Conservation (phyloP, 1,139 yeast species). For the Zhuliangozyma blackwelliae region DNA sequence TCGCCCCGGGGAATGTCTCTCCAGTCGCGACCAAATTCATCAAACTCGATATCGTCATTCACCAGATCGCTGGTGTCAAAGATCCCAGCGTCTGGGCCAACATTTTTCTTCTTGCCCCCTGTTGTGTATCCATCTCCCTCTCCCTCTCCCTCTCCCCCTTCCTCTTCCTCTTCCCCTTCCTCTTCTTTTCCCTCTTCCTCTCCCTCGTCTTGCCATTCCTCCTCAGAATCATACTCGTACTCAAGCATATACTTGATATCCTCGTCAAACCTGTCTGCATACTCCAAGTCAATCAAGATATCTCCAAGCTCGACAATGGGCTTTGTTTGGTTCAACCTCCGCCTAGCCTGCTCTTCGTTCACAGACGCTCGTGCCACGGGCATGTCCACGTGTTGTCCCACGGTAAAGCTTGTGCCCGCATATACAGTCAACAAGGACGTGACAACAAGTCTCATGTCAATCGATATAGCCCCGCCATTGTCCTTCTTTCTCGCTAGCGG, state of each 20-base stretch:
- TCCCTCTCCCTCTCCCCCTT: neutral
- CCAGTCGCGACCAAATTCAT: conserved; percentile 63
- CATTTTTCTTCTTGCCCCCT: conserved; percentile 13
- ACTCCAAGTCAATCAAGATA: conserved; percentile 52
- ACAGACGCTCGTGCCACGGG: conserved; percentile 2
- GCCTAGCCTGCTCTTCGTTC: conserved; percentile 14
- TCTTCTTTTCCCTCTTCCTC: conserved; percentile 12
- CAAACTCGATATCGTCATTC: conserved; percentile 39
- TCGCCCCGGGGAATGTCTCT: conserved; percentile 61
- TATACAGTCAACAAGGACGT: conserved; percentile 25
- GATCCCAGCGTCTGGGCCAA: conserved; percentile 11
- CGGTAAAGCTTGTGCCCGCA: conserved; percentile 19
- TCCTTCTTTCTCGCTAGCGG: conserved; percentile 58
- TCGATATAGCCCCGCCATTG: conserved; percentile 52
- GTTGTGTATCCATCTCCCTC: neutral
- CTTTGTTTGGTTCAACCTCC: conserved; percentile 20
- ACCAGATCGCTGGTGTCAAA: conserved; percentile 1
- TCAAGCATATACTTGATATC: conserved; percentile 71
- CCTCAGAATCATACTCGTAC: conserved; percentile 41
- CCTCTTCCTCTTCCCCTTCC: conserved; percentile 4
- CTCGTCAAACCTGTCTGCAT: conserved; percentile 68
- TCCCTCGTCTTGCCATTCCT: conserved; percentile 26
- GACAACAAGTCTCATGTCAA: conserved; percentile 45
- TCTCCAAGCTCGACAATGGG: conserved; percentile 45
- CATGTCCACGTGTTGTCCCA: conserved; percentile 13